phyloP scores from a whole-genome alignment of 2,329 filamentous ascomycete genomes.

The Apiospora rasikravindrae region DNA sequence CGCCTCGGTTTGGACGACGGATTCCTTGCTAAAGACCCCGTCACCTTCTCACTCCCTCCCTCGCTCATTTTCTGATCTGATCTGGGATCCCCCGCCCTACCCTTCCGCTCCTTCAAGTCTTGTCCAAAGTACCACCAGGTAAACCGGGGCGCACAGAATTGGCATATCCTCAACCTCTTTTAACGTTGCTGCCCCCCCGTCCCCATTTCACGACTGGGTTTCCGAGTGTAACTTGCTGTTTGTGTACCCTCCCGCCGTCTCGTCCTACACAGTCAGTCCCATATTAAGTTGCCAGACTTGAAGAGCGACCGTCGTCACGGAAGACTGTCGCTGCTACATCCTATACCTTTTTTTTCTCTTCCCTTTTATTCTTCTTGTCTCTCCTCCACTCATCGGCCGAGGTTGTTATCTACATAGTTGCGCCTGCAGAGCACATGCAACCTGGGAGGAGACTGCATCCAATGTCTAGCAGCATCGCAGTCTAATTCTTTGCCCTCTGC shows the following conservation, averaged over 20 bases:
- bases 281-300: constrained; percentile 12
- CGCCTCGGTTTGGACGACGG: constrained; percentile 11
- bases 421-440: background rate
- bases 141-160: constrained; percentile 15
- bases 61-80: constrained; percentile 16
- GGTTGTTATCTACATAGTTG: background rate
- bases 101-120: constrained; percentile 9
- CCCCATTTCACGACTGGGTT: constrained; percentile 18
- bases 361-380: background rate
- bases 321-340: background rate
- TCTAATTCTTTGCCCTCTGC: background rate
- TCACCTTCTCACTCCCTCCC: constrained; percentile 16
- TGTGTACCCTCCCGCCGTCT: background rate
- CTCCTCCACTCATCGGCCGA: background rate
- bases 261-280: background rate
- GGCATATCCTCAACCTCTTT: constrained; percentile 23
- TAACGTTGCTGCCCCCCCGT: constrained; percentile 21
- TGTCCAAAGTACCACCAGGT: constrained; percentile 9
- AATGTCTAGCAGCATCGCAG: constrained; percentile 11
- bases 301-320: background rate
- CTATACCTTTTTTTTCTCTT: background rate
- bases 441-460: constrained; percentile 5
- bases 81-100: constrained; percentile 18
- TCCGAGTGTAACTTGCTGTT: constrained; percentile 5
- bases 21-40: constrained; percentile 16